These are phyloP conservation scores for Gloeopeniophorella convolvens DNA, from an alignment of 768 basidiomycete species.

Conservation along the genomic window DNA sequence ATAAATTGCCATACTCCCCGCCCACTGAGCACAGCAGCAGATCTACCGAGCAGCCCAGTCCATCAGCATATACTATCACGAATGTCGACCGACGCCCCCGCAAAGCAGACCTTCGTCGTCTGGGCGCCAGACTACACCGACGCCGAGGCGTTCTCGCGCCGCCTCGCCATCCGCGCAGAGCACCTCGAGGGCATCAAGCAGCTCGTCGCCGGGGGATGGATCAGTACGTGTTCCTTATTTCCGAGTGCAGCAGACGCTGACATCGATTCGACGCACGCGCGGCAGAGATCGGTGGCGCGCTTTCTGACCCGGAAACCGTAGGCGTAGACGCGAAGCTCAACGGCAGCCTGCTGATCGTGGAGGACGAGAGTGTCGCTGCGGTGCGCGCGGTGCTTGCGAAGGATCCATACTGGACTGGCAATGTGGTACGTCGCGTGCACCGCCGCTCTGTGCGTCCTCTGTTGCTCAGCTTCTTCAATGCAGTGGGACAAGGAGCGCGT, in stretches of 20 bases:
- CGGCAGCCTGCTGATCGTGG: constrained; percentile 49
- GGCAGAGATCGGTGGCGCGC: no score
- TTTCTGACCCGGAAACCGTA: no score
- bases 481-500: no score
- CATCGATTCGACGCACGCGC: no score
- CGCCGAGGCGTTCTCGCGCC: background rate
- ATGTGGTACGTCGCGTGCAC: constrained; percentile 40
- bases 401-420: constrained; percentile 37
- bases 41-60: no score
- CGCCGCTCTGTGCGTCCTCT: no score
- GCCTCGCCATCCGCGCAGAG: background rate
- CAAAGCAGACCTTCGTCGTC: background rate
- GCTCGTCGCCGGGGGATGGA: background rate
- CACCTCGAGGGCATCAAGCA: background rate
- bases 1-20: no score
- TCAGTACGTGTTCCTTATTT: background rate
- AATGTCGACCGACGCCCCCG: no score
- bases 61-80: no score
- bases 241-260: constrained; percentile 35
- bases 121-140: constrained; percentile 2
- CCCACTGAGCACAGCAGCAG: no score
- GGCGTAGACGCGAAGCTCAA: no score
- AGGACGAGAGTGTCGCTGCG: constrained; percentile 46
- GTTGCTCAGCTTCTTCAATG: no score
- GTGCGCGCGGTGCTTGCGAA: constrained; percentile 34